phyloP scores from a whole-genome alignment of 1,284 basidiomycete species.

The Ganoderma boninense region DNA sequence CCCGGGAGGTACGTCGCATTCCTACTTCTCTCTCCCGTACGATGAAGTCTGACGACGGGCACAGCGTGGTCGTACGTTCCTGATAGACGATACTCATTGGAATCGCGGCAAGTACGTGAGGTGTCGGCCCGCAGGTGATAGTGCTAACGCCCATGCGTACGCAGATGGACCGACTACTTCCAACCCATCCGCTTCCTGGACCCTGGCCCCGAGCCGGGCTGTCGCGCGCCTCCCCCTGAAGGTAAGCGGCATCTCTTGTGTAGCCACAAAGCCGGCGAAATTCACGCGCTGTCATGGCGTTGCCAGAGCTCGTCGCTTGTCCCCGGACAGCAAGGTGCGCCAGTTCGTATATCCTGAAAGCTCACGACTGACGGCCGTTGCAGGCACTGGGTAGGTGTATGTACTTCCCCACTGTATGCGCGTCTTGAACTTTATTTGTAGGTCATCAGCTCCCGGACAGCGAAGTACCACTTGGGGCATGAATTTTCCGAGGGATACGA shows the following conservation, averaged over 20 bases:
- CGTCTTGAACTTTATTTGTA: conserved; percentile 35
- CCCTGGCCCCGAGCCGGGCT: conserved; percentile 71
- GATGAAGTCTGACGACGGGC: conserved; percentile 24
- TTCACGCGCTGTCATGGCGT: conserved; percentile 7
- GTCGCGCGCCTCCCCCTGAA: conserved; percentile 66
- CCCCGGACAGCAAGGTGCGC: conserved; percentile 66
- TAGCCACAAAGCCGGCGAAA: background rate
- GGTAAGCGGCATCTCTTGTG: conserved; percentile 46
- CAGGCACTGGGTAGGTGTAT: conserved; percentile 68
- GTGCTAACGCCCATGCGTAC: background rate
- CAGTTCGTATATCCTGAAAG: conserved; percentile 10
- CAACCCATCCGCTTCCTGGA: conserved; percentile 61
- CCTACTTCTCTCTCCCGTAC: background rate
- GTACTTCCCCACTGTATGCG: background rate
- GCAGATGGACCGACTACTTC: conserved; percentile 74
- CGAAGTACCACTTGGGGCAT: conserved; percentile 69
- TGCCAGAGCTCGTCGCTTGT: conserved; percentile 74
- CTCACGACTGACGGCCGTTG: conserved; percentile 25
- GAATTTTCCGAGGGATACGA: conserved; percentile 64
- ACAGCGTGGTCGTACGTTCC: conserved; percentile 45
- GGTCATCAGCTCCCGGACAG: conserved; percentile 70
- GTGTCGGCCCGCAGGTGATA: background rate
- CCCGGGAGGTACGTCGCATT: conserved; percentile 58
- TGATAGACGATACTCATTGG: conserved; percentile 60
- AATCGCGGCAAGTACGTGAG: conserved; percentile 68